phyloP scores from a whole-genome alignment of 805 yeast genomes.

The Diddensiella transvaalensis region DNA sequence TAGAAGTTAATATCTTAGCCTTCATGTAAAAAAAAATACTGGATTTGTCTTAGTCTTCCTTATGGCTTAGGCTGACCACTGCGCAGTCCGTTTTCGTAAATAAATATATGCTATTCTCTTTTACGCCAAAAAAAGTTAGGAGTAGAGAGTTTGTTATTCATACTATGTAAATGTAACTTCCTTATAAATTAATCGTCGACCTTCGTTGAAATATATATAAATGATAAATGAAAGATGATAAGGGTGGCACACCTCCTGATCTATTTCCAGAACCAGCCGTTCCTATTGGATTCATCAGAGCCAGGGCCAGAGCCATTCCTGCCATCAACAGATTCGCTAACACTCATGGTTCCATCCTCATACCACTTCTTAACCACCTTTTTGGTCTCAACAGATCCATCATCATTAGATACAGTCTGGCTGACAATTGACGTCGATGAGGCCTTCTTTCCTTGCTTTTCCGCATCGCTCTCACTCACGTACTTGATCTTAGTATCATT shows the following conservation, averaged over 20 bases:
- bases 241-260: background rate
- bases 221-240: background rate
- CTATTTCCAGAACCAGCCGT: conserved; percentile 34
- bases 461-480: conserved; percentile 26
- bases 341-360: conserved; percentile 30
- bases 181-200: background rate
- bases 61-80: too few relatives aligned
- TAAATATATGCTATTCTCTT: too few relatives aligned
- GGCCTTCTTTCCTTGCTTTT: conserved; percentile 30
- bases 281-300: conserved; percentile 9
- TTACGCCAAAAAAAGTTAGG: too few relatives aligned
- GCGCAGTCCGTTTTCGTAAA: too few relatives aligned
- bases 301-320: background rate
- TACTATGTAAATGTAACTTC: background rate
- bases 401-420: conserved; percentile 28
- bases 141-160: background rate
- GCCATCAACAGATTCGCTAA: conserved; percentile 27
- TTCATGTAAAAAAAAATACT: background rate
- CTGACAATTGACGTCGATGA: conserved; percentile 24
- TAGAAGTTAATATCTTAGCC: background rate
- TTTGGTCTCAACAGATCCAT: conserved; percentile 31
- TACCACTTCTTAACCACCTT: conserved; percentile 32
- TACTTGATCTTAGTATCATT: conserved; percentile 4
- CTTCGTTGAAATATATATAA: too few relatives aligned
- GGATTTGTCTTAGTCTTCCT: background rate